Base-by-base conservation (phyloP, 768 basidiomycete genomes). In the Exidia glandulosa region DNA sequence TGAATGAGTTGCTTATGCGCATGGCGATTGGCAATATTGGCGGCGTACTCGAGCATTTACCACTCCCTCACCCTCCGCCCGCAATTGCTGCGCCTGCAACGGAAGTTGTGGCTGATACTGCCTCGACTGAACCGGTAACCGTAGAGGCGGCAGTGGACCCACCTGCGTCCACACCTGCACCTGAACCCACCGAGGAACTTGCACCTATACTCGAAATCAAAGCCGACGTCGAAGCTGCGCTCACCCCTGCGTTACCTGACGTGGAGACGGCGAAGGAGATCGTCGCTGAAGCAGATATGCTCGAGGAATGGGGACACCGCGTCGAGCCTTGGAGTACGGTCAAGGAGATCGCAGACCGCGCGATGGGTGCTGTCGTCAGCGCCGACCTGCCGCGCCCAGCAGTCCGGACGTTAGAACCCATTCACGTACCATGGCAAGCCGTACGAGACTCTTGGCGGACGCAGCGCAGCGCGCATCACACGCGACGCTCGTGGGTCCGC, bases 1-100 rank as follows among this genome's bases (percentile, higher is more conserved):
- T 90, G 59, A 93, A 93, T 68, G 85, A 89, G 66, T 72, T 93
- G 50, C 84, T 81, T 0, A 86, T 90, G 78, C 81, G 88, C n/a
- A 89, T 90, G 83, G 90, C 82, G 4, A 77, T 91, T 36, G 87
- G 86, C 33, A 80, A 81, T 0, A 78, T 90, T 6, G 90, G 90
- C 10, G 91, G 90, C 12, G 66, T 74, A 6, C 67, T 90, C 5
- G 83, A 82, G 50, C 64, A 69, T 30, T 68, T 71, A 32, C 50
- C 64, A 32, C 67, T 73, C 60, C 76, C 74, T 10, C 64, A 63
- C 27, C 61, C 66, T n/a, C 62, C 62, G 33, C 57, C 25, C 31
- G 55, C 57, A 14, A n/a, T 32, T 3, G 45, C 55, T 12, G 52
- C 7, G n/a, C 41, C n/a, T 30, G 61, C 60, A 2, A 60, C n/a